These are phyloP conservation scores for Terfezia boudieri DNA, from an alignment of 495 filamentous ascomycete species.

Conservation along the genomic window DNA sequence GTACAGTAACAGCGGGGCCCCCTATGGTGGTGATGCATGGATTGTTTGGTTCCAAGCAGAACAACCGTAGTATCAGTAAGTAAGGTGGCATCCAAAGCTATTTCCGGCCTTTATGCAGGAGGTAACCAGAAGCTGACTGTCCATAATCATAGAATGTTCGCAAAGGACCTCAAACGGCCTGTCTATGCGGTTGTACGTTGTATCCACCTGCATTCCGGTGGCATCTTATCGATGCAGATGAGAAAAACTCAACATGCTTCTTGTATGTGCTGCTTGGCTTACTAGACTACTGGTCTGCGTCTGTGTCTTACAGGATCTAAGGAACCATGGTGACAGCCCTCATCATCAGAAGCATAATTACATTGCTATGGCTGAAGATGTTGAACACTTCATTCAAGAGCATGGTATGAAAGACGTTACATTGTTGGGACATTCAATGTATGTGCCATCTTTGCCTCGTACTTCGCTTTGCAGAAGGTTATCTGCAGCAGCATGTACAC, in stretches of 20 bases:
- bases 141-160: slow-evolving; percentile 37
- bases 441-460: slow-evolving; percentile 11
- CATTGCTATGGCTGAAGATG: slow-evolving; percentile 21
- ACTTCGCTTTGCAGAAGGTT: not conserved
- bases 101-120: not conserved
- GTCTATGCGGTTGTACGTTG: slow-evolving; percentile 30
- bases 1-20: slow-evolving; percentile 12
- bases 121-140: not conserved
- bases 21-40: slow-evolving; percentile 85
- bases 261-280: too few relatives aligned
- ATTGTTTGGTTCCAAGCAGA: slow-evolving; percentile 87
- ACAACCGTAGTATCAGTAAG: slow-evolving; percentile 92
- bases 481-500: not conserved
- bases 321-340: too few relatives aligned
- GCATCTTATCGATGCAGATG: too few relatives aligned
- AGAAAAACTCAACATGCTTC: too few relatives aligned
- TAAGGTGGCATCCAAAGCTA: slow-evolving; percentile 27
- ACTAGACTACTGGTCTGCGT: too few relatives aligned
- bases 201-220: too few relatives aligned
- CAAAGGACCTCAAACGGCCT: slow-evolving; percentile 54
- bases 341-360: too few relatives aligned
- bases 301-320: too few relatives aligned
- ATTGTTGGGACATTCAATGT: slow-evolving; percentile 93
- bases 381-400: slow-evolving; percentile 54
- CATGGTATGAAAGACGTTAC: slow-evolving; percentile 47